Conservation (phyloP, 2,329 filamentous ascomycete genomes). For the Aspergillus viridinutans region DNA sequence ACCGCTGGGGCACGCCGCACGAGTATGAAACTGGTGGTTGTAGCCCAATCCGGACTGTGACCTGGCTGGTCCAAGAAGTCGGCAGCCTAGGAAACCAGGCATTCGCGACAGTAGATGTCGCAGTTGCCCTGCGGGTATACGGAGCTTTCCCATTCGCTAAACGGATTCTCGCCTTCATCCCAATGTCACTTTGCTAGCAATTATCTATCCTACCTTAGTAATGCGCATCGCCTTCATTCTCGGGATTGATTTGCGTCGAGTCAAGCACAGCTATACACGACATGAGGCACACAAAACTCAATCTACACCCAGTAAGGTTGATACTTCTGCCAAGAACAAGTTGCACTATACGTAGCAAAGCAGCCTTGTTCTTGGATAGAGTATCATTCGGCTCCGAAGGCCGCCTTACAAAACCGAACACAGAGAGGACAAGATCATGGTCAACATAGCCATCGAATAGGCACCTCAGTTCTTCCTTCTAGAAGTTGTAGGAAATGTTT, state of each 20-base stretch:
- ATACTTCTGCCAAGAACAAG: neutral
- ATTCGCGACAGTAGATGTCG: neutral
- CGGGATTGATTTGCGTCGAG: neutral
- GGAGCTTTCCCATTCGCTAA: neutral
- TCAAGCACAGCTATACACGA: neutral
- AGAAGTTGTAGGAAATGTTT: neutral
- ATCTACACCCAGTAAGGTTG: neutral
- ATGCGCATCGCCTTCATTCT: neutral
- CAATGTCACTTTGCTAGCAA: neutral
- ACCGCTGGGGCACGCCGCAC: neutral
- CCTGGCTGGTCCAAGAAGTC: neutral
- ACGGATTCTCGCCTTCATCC: neutral
- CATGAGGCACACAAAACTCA: neutral
- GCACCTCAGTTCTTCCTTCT: neutral
- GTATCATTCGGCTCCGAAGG: too few species aligned
- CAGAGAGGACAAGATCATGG: neutral
- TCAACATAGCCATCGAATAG: neutral
- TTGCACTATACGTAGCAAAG: neutral
- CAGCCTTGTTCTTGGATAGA: neutral
- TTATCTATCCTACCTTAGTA: neutral
- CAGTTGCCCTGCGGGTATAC: neutral
- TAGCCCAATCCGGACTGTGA: neutral
- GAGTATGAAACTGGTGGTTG: neutral
- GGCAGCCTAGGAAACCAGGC: neutral
- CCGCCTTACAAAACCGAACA: neutral